These are phyloP conservation scores for Pezicula carpinea DNA, from an alignment of 2,329 filamentous ascomycete species.

Conservation along the genomic window DNA sequence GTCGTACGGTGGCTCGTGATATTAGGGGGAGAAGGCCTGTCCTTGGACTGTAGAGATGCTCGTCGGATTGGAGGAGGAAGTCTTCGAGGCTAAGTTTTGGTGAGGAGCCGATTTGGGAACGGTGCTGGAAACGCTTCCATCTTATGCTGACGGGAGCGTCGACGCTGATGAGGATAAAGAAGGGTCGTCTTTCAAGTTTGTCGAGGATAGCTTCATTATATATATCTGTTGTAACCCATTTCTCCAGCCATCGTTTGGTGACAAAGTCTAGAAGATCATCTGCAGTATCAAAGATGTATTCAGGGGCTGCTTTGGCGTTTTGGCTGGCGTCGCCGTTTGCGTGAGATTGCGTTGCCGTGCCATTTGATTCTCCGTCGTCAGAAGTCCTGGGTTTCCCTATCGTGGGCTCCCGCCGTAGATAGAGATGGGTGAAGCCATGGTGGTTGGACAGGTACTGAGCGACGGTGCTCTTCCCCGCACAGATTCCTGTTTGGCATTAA, in stretches of 20 bases:
- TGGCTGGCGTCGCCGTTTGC: constrained; percentile 7
- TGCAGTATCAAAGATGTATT: constrained; percentile 52
- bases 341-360: constrained; percentile 2
- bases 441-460: constrained; percentile 81
- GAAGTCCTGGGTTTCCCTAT: background rate
- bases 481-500: constrained; percentile 62
- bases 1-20: constrained; percentile 73
- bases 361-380: constrained; percentile 1
- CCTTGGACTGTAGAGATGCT: constrained; percentile 65
- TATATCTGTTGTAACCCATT: constrained; percentile 84
- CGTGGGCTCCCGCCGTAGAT: constrained; percentile 38
- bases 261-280: constrained; percentile 77
- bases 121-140: constrained; percentile 70
- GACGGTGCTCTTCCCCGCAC: constrained; percentile 86
- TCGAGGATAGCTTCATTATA: constrained; percentile 70
- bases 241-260: constrained; percentile 75
- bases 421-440: constrained; percentile 74
- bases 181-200: constrained; percentile 72
- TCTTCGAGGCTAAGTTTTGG: constrained; percentile 40
- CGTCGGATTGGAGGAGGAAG: constrained; percentile 60
- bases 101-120: constrained; percentile 31
- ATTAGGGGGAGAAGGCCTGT: constrained; percentile 71
- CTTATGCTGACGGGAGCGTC: constrained; percentile 83
- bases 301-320: constrained; percentile 1
- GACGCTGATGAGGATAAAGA: constrained; percentile 88